Evolutionary conservation across 768 basidiomycete genomes (phyloP).

Genomic region (Tylopilus plumbeoviolaceoides): DNA sequence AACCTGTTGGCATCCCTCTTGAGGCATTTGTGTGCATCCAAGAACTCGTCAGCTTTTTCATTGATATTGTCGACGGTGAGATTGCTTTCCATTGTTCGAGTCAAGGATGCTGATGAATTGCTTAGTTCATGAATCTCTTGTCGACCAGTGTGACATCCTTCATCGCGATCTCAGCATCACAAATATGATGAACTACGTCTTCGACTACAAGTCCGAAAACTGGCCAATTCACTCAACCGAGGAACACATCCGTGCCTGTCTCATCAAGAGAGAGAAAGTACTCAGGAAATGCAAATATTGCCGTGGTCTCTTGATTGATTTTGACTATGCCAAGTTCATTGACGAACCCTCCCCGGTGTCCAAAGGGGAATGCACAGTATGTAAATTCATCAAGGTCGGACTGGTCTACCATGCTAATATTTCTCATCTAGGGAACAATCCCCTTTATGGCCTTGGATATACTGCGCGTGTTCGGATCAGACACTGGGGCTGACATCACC

Average conservation of each 20-base stretch:
- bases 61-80: no score
- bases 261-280: background rate
- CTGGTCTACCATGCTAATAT: no score
- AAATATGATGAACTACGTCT: background rate
- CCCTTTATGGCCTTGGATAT: no score
- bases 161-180: no score
- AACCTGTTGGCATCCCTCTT: no score
- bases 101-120: background rate
- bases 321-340: background rate
- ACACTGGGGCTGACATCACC: no score
- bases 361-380: background rate
- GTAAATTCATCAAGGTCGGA: no score
- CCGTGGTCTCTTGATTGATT: constrained; percentile 2
- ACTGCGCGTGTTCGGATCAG: no score
- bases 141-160: background rate
- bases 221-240: background rate
- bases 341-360: background rate
- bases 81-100: no score
- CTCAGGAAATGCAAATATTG: background rate
- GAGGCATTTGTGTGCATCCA: no score
- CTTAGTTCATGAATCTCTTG: background rate
- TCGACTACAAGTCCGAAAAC: background rate
- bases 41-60: no score
- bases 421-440: no score
- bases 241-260: background rate